Evolutionary conservation across 805 yeast genomes (phyloP).

Genomic region (Ogataea paraovalis): DNA sequence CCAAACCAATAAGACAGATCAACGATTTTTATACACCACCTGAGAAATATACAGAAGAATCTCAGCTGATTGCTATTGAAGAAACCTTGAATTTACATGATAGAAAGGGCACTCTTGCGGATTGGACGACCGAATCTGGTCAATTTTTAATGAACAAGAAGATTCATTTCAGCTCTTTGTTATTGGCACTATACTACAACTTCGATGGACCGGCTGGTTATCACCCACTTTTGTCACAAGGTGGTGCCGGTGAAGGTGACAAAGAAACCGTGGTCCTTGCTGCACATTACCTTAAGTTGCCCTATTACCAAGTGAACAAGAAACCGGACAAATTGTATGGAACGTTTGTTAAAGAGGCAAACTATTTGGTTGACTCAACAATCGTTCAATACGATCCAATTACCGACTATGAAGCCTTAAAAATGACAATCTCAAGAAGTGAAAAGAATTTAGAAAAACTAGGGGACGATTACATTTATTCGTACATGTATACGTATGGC

Average conservation of each 20-base stretch:
- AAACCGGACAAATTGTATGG: conserved; percentile 27
- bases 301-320: conserved; percentile 47
- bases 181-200: conserved; percentile 64
- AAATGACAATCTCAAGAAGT: conserved; percentile 9
- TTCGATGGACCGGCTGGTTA: conserved; percentile 57
- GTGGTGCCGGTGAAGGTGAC: conserved; percentile 73
- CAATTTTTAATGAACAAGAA: conserved; percentile 57
- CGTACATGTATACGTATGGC: conserved; percentile 18
- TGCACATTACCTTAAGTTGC: conserved; percentile 43
- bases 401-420: conserved; percentile 19
- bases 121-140: conserved; percentile 66
- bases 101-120: conserved; percentile 59
- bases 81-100: conserved; percentile 47
- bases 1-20: conserved; percentile 15
- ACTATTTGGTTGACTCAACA: conserved; percentile 25
- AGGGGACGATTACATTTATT: conserved; percentile 13
- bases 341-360: conserved; percentile 15
- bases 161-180: conserved; percentile 52
- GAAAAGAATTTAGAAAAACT: conserved; percentile 2
- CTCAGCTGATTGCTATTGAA: conserved; percentile 18
- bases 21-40: conserved; percentile 23
- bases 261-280: conserved; percentile 72
- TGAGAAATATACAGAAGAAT: conserved; percentile 7
- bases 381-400: conserved; percentile 31
- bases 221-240: conserved; percentile 58